phyloP scores from a whole-genome alignment of 768 basidiomycete species.

The Trametes sanguinea region DNA sequence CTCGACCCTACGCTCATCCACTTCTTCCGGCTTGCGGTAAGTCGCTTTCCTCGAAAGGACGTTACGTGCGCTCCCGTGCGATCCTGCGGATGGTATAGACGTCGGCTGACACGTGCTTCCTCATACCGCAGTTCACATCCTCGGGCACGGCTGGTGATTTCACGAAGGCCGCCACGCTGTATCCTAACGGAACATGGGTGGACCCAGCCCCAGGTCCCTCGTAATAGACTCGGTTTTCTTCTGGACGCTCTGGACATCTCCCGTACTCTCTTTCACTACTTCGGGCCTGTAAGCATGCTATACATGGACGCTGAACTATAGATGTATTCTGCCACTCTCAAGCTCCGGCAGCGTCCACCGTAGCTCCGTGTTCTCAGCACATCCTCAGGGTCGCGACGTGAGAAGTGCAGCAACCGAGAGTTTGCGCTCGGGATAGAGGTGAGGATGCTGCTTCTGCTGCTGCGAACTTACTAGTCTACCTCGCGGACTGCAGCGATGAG shows the following conservation, averaged over 20 bases:
- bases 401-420: neutral
- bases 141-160: constrained; percentile 62
- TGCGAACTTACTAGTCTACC: neutral
- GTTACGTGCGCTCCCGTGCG: neutral
- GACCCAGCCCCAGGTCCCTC: constrained; percentile 73
- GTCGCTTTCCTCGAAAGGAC: constrained; percentile 31
- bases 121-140: constrained; percentile 46
- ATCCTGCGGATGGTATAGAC: neutral
- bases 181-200: constrained; percentile 82
- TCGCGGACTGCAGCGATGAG: neutral
- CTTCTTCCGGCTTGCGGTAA: constrained; percentile 79
- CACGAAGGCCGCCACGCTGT: constrained; percentile 74
- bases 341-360: constrained; percentile 11
- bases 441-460: neutral
- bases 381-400: neutral
- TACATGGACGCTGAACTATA: constrained; percentile 17
- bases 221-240: constrained; percentile 8
- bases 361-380: neutral
- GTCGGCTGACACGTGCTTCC: constrained; percentile 15
- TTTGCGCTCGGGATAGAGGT: no score
- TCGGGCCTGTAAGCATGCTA: constrained; percentile 13
- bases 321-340: constrained; percentile 14
- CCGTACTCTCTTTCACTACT: constrained; percentile 1
- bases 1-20: constrained; percentile 64
- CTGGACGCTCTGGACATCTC: neutral